These are phyloP conservation scores for Rutstroemia sp. DNA, from an alignment of 2,329 filamentous ascomycete species.

Conservation along the genomic window DNA sequence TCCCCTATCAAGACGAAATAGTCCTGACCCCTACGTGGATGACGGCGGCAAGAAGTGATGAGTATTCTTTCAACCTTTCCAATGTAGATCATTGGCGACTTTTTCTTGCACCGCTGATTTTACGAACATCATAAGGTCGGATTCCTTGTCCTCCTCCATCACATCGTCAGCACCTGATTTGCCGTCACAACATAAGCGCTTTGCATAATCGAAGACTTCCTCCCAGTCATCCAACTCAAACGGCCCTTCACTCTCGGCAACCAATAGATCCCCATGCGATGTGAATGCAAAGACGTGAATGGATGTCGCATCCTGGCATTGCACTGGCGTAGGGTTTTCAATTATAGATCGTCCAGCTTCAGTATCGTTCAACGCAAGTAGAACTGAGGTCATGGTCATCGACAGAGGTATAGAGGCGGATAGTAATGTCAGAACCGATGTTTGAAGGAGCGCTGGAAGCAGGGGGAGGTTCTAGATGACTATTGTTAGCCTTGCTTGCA, in stretches of 20 bases:
- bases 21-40: neutral
- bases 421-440: slow-evolving; percentile 68
- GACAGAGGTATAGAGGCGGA: slow-evolving; percentile 77
- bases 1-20: slow-evolving; percentile 2
- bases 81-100: slow-evolving; percentile 45
- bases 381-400: slow-evolving; percentile 58
- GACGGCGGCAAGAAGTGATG: slow-evolving; percentile 8
- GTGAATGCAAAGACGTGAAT: slow-evolving; percentile 80
- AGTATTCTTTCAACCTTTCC: slow-evolving; percentile 38
- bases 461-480: slow-evolving; percentile 61
- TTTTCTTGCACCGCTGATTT: slow-evolving; percentile 54
- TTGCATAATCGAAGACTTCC: slow-evolving; percentile 55
- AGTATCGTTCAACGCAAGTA: slow-evolving; percentile 50
- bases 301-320: slow-evolving; percentile 57
- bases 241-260: slow-evolving; percentile 73
- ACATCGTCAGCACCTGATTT: slow-evolving; percentile 19
- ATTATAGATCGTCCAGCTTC: slow-evolving; percentile 38
- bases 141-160: slow-evolving; percentile 31
- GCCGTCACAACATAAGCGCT: slow-evolving; percentile 53
- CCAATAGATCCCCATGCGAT: slow-evolving; percentile 62
- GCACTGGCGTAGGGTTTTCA: slow-evolving; percentile 53
- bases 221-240: slow-evolving; percentile 77
- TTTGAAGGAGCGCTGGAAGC: slow-evolving; percentile 76
- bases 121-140: slow-evolving; percentile 50
- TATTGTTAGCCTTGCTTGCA: slow-evolving; percentile 10